Percentiles rank a stretch among this genome's conserved stretches.
phyloP scores from a whole-genome alignment of 1,284 basidiomycete genomes.

The Ganoderma lingzhi region DNA sequence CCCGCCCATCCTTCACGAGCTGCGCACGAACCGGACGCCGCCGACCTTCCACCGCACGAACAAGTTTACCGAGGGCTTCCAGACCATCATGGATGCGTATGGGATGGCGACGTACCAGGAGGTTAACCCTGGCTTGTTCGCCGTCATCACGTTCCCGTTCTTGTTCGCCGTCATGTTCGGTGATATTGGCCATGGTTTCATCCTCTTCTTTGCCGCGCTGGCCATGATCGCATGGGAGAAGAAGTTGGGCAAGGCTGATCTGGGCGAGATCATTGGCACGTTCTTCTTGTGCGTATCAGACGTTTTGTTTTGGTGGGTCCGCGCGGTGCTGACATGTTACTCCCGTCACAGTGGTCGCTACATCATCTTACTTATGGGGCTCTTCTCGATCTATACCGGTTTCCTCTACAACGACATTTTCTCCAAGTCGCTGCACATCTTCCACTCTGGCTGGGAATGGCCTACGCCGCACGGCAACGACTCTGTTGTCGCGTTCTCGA shows the following conservation, averaged over 20 bases:
- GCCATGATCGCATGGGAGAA: slow-evolving; percentile 91
- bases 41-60: slow-evolving; percentile 97
- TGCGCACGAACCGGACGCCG: slow-evolving; percentile 90
- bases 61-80: slow-evolving; percentile 98
- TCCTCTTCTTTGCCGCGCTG: slow-evolving; percentile 82
- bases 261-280: slow-evolving; percentile 89
- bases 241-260: slow-evolving; percentile 77
- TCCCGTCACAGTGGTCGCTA: slow-evolving; percentile 83
- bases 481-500: slow-evolving; percentile 61
- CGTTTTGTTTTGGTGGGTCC: neutral
- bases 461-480: slow-evolving; percentile 56
- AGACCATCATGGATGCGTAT: slow-evolving; percentile 98
- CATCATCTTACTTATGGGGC: slow-evolving; percentile 97
- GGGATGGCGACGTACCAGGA: slow-evolving; percentile 97
- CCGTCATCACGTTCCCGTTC: slow-evolving; percentile 97
- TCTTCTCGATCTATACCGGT: slow-evolving; percentile 96
- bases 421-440: slow-evolving; percentile 91
- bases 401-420: slow-evolving; percentile 99
- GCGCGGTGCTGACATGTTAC: slow-evolving; percentile 17
- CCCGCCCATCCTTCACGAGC: slow-evolving; percentile 92
- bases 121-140: slow-evolving; percentile 96
- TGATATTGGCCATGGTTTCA: slow-evolving; percentile 95
- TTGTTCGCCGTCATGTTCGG: slow-evolving; percentile 99
- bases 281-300: slow-evolving; percentile 87
- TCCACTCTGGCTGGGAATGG: slow-evolving; percentile 91